phyloP scores from a whole-genome alignment of 192 early-diverging fungal genomes.

The Coemansia sp. region DNA sequence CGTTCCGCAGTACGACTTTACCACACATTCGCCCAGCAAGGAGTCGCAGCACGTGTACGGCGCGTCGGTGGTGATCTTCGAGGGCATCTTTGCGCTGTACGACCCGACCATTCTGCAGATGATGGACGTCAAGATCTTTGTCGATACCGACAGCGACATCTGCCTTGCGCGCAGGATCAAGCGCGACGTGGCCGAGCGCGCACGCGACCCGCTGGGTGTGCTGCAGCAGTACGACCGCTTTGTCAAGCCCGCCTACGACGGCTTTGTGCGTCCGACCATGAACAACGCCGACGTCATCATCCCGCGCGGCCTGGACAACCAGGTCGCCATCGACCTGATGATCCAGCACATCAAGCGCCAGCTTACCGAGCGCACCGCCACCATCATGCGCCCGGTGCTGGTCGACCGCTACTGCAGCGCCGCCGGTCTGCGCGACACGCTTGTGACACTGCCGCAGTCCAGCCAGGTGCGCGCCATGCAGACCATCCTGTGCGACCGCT shows the following conservation, averaged over 20 bases:
- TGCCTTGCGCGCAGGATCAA: slow-evolving; percentile 84
- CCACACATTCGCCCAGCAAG: slow-evolving; percentile 73
- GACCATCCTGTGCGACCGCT: slow-evolving; percentile 76
- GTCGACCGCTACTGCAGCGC: slow-evolving; percentile 26
- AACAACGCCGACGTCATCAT: slow-evolving; percentile 93
- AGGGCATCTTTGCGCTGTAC: slow-evolving; percentile 96
- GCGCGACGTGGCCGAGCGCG: slow-evolving; percentile 88
- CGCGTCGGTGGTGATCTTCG: slow-evolving; percentile 94
- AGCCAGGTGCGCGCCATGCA: slow-evolving; percentile 67
- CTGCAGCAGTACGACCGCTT: slow-evolving; percentile 88
- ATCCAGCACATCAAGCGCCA: slow-evolving; percentile 86
- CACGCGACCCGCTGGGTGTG: slow-evolving; percentile 82
- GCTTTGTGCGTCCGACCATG: slow-evolving; percentile 88
- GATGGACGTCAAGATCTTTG: slow-evolving; percentile 90
- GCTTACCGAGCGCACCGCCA: slow-evolving; percentile 66
- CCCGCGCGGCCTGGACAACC: slow-evolving; percentile 87
- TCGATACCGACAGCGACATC: slow-evolving; percentile 93
- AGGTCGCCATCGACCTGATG: slow-evolving; percentile 87
- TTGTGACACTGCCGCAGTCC: slow-evolving; percentile 53
- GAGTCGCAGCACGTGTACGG: slow-evolving; percentile 78
- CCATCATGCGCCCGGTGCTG: slow-evolving; percentile 41
- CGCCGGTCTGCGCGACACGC: slow-evolving; percentile 12
- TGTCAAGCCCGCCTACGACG: slow-evolving; percentile 94
- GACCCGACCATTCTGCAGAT: slow-evolving; percentile 75
- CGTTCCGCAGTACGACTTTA: slow-evolving; percentile 91